Conservation (phyloP, 2,329 filamentous ascomycete species). For the Cytospora chrysosperma region DNA sequence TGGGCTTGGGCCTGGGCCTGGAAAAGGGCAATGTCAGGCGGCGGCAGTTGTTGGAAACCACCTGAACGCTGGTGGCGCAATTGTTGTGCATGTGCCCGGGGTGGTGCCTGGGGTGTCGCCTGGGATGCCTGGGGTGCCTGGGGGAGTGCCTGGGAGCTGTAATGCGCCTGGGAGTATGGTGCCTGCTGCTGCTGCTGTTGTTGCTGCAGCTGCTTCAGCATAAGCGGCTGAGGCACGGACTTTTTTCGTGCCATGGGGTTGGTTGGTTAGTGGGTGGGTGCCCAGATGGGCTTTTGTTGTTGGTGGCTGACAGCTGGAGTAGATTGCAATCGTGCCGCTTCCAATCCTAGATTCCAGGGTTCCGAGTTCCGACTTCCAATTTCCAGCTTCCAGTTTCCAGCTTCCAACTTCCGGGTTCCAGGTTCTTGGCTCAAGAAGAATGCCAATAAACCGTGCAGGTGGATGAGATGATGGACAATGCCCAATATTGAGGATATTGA, state of each 20-base stretch:
- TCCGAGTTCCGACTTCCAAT: background rate
- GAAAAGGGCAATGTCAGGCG: too few species aligned
- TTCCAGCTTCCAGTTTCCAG: background rate
- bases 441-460: background rate
- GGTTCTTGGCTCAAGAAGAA: background rate
- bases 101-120: background rate
- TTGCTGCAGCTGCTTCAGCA: too few species aligned
- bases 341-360: background rate
- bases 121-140: background rate
- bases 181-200: constrained; percentile 1
- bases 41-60: too few species aligned
- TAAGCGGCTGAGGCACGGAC: constrained; percentile 20
- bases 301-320: background rate
- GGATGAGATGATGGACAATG: background rate
- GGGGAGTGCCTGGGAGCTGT: background rate
- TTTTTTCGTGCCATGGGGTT: constrained; percentile 23
- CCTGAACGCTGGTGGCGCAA: background rate
- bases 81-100: background rate
- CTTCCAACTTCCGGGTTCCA: background rate
- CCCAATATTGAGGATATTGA: background rate
- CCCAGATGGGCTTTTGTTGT: too few species aligned
- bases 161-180: background rate
- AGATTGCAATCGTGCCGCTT: background rate
- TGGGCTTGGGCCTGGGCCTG: constrained; percentile 8
- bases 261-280: constrained; percentile 4